These are phyloP conservation scores for Boletus rufocinnamomeus DNA, from an alignment of 768 basidiomycete species.

Conservation along the genomic window DNA sequence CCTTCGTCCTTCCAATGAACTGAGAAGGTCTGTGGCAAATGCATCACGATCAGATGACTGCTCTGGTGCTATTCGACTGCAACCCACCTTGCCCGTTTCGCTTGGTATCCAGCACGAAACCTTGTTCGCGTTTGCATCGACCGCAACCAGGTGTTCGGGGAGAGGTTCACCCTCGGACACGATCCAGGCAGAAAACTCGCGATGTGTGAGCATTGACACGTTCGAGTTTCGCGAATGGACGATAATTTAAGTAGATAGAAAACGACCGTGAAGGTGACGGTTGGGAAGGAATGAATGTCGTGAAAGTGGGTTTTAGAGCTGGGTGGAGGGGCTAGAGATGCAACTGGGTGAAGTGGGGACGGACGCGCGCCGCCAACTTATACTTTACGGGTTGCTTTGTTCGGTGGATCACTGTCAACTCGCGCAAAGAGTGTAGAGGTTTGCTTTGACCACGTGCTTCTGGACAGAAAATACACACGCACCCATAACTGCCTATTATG, in stretches of 20 bases:
- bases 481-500: constrained; percentile 18
- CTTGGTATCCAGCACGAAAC: constrained; percentile 73
- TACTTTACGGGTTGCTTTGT: not conserved
- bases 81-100: constrained; percentile 53
- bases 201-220: constrained; percentile 49
- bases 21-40: constrained; percentile 49
- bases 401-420: not conserved
- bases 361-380: not conserved
- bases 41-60: constrained; percentile 7
- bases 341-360: not conserved
- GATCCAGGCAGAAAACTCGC: constrained; percentile 73
- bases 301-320: not conserved
- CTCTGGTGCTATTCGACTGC: not conserved
- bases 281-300: not conserved
- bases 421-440: not conserved
- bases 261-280: too few species aligned
- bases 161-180: constrained; percentile 49
- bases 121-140: constrained; percentile 44
- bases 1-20: constrained; percentile 69
- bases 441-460: constrained; percentile 14
- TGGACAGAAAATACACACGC: constrained; percentile 13
- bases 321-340: not conserved
- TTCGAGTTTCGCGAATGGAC: not conserved
- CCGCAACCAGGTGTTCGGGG: constrained; percentile 56
- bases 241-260: not conserved